Conservation (phyloP, 345 rosid species). For the Trapa incisa region DNA sequence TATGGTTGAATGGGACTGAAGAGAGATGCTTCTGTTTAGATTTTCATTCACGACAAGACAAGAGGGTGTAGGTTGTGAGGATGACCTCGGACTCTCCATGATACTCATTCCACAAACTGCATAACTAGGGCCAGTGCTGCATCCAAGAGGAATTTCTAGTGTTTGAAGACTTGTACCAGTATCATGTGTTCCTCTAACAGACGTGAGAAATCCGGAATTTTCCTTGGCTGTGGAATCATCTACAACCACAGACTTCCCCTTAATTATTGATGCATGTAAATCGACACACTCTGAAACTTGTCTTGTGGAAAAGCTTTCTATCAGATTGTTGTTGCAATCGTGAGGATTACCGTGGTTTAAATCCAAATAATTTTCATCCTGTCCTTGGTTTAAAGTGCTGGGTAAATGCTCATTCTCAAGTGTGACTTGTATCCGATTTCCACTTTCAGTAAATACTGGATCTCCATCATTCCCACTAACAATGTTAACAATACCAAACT, state of each 20-base stretch:
- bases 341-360: conserved; percentile 2
- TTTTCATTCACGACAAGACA: conserved; percentile 17
- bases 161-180: conserved; percentile 14
- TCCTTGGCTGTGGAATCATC: conserved; percentile 8
- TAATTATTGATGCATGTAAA: conserved; percentile 13
- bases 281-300: conserved; percentile 11
- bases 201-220: conserved; percentile 14
- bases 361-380: not conserved
- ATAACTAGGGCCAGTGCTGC: conserved; percentile 13
- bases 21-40: conserved; percentile 13
- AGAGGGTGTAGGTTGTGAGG: conserved; percentile 16
- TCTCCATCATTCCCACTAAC: conserved; percentile 14
- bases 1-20: conserved; percentile 13
- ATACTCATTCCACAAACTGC: conserved; percentile 14
- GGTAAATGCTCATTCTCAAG: conserved; percentile 15
- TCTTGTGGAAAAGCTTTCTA: conserved; percentile 10
- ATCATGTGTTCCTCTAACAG: conserved; percentile 10
- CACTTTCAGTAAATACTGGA: conserved; percentile 14
- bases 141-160: conserved; percentile 9
- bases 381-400: conserved; percentile 7
- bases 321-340: conserved; percentile 13
- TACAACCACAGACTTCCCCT: conserved; percentile 12
- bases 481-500: conserved; percentile 5
- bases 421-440: conserved; percentile 11
- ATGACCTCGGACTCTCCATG: conserved; percentile 15